phyloP scores from a whole-genome alignment of 345 rosid species.

The Eucalyptus polyanthemos region DNA sequence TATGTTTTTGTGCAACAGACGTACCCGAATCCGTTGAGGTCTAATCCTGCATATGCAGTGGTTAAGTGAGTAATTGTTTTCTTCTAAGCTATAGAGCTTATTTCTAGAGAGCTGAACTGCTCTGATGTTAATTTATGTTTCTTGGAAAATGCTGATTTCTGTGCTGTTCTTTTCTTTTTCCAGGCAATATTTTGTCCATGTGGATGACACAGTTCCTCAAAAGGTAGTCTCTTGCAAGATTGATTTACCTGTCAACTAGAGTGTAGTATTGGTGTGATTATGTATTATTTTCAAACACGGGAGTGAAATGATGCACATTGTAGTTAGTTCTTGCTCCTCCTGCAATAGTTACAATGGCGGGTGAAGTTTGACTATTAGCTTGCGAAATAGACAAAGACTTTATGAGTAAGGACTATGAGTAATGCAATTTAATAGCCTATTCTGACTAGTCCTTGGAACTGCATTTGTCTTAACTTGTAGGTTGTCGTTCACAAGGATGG shows the following conservation, averaged over 20 bases:
- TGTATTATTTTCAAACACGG: not conserved
- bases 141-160: not conserved
- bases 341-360: not conserved
- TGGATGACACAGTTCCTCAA: conserved; percentile 68
- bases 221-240: conserved; percentile 26
- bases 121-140: not conserved
- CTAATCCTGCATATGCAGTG: conserved; percentile 76
- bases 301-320: not conserved
- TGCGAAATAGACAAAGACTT: not conserved
- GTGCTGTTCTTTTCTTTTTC: not conserved
- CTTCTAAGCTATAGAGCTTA: not conserved
- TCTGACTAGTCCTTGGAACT: not conserved
- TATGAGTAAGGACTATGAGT: not conserved
- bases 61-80: conserved; percentile 46
- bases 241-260: not conserved
- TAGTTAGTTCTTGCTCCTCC: not conserved
- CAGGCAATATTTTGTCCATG: conserved; percentile 85
- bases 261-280: not conserved
- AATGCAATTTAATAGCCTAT: not conserved
- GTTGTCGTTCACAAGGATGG: conserved; percentile 67
- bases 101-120: not conserved
- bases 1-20: conserved; percentile 26
- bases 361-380: not conserved
- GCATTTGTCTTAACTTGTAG: conserved; percentile 6
- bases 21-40: conserved; percentile 60